phyloP scores from a whole-genome alignment of 2,329 filamentous ascomycete species.

The Thermoascus crustaceus region DNA sequence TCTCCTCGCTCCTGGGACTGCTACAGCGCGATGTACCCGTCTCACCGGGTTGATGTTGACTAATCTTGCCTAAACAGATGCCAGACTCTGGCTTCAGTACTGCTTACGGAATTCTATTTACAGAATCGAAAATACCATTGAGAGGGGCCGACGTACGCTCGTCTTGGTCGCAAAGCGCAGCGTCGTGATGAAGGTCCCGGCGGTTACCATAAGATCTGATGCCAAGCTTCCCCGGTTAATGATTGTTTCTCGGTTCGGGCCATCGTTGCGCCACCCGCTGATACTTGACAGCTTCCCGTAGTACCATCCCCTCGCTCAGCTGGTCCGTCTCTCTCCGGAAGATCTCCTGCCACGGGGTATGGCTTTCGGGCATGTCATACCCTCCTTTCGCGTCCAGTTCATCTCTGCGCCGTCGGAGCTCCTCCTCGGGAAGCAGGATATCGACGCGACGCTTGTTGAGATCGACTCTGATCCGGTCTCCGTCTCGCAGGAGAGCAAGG shows the following conservation, averaged over 20 bases:
- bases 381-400: constrained; percentile 32
- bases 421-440: constrained; percentile 37
- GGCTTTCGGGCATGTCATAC: constrained; percentile 33
- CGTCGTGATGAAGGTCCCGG: no score
- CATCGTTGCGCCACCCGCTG: constrained; percentile 39
- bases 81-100: no score
- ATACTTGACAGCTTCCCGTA: constrained; percentile 39
- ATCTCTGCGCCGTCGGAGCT: constrained; percentile 33
- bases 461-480: constrained; percentile 45
- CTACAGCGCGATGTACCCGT: no score
- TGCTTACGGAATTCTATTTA: no score
- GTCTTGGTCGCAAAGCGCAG: no score
- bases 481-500: constrained; percentile 43
- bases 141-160: no score
- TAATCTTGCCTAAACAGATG: no score
- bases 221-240: constrained; percentile 22
- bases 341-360: constrained; percentile 46
- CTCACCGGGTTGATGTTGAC: no score
- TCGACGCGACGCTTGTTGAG: constrained; percentile 43
- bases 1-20: no score
- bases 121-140: no score
- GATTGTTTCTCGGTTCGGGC: constrained; percentile 39
- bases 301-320: constrained; percentile 41
- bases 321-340: constrained; percentile 41
- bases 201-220: no score